Conservation (phyloP, 2,329 filamentous ascomycete species). For the Gnomoniopsis sp. region DNA sequence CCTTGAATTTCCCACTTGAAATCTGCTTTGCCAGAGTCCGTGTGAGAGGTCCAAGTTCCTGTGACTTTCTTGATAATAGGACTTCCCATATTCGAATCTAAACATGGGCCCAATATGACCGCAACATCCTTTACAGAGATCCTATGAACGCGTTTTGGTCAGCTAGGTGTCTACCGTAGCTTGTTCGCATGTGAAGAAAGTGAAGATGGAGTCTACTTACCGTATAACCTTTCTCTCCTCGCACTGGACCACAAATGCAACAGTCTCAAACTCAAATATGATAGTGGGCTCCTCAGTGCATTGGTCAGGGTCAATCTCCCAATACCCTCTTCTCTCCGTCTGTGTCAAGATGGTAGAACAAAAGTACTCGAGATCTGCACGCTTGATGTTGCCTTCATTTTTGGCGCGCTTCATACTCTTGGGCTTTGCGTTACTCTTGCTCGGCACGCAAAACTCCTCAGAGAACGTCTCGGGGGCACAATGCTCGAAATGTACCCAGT, state of each 20-base stretch:
- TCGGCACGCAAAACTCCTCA: not conserved
- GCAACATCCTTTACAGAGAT: not conserved
- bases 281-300: not conserved
- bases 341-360: not conserved
- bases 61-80: not conserved
- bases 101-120: not conserved
- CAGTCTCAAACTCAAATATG: not conserved
- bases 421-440: not conserved
- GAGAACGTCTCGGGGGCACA: not conserved
- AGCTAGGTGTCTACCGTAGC: not conserved
- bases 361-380: not conserved
- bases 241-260: not conserved
- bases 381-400: not conserved
- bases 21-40: not conserved
- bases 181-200: not conserved
- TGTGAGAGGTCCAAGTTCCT: not conserved
- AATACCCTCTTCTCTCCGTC: not conserved
- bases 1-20: not conserved
- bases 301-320: no score
- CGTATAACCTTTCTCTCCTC: not conserved
- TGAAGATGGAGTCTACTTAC: not conserved
- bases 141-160: not conserved
- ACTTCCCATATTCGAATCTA: not conserved
- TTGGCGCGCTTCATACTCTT: not conserved
- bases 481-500: not conserved